phyloP scores from a whole-genome alignment of 306 rosid genomes.

The Leucaena leucocephala region DNA sequence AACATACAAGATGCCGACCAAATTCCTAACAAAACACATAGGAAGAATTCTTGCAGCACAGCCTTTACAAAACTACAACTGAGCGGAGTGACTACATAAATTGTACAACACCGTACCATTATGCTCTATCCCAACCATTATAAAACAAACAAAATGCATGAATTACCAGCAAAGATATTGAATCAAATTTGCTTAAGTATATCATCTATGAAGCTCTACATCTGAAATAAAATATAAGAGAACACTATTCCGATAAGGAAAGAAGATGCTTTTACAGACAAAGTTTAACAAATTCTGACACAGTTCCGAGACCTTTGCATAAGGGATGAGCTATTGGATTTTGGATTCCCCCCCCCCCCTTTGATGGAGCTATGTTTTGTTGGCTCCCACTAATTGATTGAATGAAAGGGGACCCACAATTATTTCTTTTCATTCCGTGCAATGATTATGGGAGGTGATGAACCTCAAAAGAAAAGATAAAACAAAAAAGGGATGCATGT shows the following conservation, averaged over 20 bases:
- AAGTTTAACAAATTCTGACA: neutral
- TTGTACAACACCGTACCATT: no score
- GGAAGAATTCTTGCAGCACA: neutral
- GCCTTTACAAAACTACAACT: neutral
- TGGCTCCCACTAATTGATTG: conserved; percentile 55
- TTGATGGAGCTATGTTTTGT: conserved; percentile 28
- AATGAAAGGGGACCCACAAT: conserved; percentile 45
- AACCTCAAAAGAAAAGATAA: conserved; percentile 53
- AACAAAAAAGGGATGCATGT: conserved; percentile 59
- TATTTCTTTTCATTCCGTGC: conserved; percentile 67
- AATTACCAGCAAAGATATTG: neutral
- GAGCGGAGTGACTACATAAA: no score
- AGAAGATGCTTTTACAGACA: conserved; percentile 2
- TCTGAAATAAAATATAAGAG: neutral
- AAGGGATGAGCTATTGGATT: neutral
- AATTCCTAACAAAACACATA: neutral
- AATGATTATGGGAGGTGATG: conserved; percentile 59
- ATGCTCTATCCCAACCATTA: no score
- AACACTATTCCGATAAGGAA: neutral
- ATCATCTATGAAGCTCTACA: neutral
- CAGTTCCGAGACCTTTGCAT: neutral
- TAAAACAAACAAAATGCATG: neutral
- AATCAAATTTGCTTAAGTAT: neutral
- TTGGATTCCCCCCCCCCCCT: conserved; percentile 23
- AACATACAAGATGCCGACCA: neutral